Base-by-base conservation (phyloP, 2,329 filamentous ascomycete species). In the Cladosporium sp. region DNA sequence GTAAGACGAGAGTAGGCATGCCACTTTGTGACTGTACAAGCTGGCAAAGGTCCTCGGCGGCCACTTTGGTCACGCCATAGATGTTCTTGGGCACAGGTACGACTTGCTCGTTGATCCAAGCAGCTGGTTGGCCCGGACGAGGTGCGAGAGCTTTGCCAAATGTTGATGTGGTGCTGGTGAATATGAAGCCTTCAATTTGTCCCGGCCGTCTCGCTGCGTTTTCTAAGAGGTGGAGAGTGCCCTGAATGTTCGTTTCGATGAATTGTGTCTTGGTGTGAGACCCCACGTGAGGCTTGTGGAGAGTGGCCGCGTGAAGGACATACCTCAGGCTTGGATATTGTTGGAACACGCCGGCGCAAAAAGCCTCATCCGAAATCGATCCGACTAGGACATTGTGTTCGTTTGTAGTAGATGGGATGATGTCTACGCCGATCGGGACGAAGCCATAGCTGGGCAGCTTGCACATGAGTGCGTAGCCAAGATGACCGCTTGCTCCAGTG, bases 31-130 rank as follows among this genome's bases (percentile, higher is more conserved):
- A 62, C 40, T 78, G 73, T 1, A 77, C 59, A 5, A 80, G 70
- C 12, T 66, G 68, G 62, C 77, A 80, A 28, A 80, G 58, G 51
- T 80, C 77, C 60, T 81, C 78, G 4, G 78, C 78, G 1, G 77
- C 76, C 15, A 73, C 68, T 50, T 81, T 81, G 17, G 78, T 80
- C 3, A 73, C 71, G 55, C 78, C 78, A 61, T 54, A 68, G 36
- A 62, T 64, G 47, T 64, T 64, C 57, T 64, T 64, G 4, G 62
- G 62, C 4, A 63, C 61, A 4, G 62, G 62, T 3, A 56, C 45
- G 5, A 63, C 61, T 12, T 10, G 34, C 47, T 64, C 62, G 9
- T 64, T 56, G 15, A 64, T 63, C 61, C 62, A 64, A 20, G 60
- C 62, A n/a, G 62, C 62, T 17, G 61, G 62, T 42, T 63, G 59